These are phyloP conservation scores for Casuarina equisetifolia DNA, from an alignment of 306 rosid genomes.

Conservation along the genomic window DNA sequence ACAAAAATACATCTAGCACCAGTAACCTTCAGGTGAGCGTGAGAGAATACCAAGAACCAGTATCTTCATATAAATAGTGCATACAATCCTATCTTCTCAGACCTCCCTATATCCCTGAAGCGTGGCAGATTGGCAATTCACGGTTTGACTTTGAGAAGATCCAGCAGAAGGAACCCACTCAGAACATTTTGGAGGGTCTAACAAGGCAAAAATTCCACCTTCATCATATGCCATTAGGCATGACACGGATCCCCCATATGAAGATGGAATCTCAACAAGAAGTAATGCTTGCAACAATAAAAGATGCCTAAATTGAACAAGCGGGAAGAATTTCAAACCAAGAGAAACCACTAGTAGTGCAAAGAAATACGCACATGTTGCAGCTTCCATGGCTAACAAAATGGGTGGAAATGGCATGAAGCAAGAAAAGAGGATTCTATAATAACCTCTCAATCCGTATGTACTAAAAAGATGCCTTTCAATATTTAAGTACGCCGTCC, in stretches of 20 bases:
- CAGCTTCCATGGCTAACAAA: too few species aligned
- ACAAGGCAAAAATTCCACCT: constrained; percentile 1
- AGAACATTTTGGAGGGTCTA: constrained; percentile 1
- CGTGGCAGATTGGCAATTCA: constrained; percentile 11
- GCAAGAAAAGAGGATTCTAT: too few species aligned
- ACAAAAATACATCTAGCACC: neutral
- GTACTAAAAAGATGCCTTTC: too few species aligned
- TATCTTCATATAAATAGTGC: constrained; percentile 12
- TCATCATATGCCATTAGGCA: neutral
- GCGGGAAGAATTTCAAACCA: neutral
- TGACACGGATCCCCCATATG: neutral
- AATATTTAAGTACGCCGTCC: too few species aligned
- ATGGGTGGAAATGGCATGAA: too few species aligned
- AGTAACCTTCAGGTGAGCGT: neutral
- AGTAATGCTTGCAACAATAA: neutral
- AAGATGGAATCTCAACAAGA: neutral
- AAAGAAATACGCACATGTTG: neutral
- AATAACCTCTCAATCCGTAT: too few species aligned
- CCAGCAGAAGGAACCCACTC: neutral
- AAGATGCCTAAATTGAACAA: neutral
- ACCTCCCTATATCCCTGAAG: constrained; percentile 6
- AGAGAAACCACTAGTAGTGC: neutral
- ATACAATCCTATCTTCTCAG: constrained; percentile 11
- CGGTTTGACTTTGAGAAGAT: neutral
- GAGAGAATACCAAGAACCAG: constrained; percentile 1